These are phyloP conservation scores for Torulaspora globosa DNA, from an alignment of 1,139 yeast genomes.

Conservation along the genomic window DNA sequence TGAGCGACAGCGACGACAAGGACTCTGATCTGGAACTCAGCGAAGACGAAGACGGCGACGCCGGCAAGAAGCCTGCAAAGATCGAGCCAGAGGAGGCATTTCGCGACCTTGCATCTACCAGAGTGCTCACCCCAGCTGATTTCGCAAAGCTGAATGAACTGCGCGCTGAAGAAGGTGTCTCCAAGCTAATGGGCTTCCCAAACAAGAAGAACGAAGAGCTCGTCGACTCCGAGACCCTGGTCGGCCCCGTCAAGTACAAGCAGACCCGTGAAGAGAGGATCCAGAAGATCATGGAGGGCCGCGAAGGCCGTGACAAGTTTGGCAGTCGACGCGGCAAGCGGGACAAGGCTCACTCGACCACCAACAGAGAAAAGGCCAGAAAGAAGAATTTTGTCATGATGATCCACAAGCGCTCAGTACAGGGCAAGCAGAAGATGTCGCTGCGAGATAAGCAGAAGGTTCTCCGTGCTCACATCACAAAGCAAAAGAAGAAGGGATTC, in stretches of 20 bases:
- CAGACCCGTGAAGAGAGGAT: constrained; percentile 83
- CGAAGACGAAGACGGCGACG: constrained; percentile 34
- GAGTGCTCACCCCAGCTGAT: constrained; percentile 94
- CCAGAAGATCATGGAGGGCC: constrained; percentile 83
- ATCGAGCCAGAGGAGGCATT: constrained; percentile 46
- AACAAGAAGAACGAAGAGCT: constrained; percentile 60
- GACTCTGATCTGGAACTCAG: constrained; percentile 42
- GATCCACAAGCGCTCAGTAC: constrained; percentile 91
- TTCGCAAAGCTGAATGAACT: constrained; percentile 91
- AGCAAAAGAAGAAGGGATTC: constrained; percentile 82
- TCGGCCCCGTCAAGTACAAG: constrained; percentile 84
- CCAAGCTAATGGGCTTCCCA: constrained; percentile 60
- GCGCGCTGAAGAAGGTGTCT: constrained; percentile 76
- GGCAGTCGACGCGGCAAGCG: constrained; percentile 85
- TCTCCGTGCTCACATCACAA: constrained; percentile 76
- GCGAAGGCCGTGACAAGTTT: constrained; percentile 85
- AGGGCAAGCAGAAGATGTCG: constrained; percentile 88
- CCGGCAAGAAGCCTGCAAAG: constrained; percentile 12
- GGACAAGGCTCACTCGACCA: constrained; percentile 76
- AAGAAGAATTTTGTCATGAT: constrained; percentile 99
- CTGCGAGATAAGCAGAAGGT: constrained; percentile 86
- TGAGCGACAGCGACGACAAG: constrained; percentile 43
- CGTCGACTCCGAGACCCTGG: constrained; percentile 73
- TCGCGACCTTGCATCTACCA: constrained; percentile 61
- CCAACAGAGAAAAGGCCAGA: constrained; percentile 92